Conservation (phyloP, 1,284 basidiomycete species). For the Moesziomyces aphidis region DNA sequence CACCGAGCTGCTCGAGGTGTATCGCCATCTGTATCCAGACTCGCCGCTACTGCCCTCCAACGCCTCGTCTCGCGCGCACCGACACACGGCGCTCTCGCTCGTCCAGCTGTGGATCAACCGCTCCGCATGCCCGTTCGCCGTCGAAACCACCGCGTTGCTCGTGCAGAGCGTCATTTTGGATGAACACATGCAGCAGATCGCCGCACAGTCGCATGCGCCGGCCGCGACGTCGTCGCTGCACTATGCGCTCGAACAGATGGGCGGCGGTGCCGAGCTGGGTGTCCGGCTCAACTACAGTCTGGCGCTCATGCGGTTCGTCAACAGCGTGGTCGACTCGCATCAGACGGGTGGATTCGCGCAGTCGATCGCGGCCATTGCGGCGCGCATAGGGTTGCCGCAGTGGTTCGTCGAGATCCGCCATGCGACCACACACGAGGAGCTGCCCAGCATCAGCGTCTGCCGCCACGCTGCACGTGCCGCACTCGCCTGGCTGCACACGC, state of each 20-base stretch:
- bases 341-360: slow-evolving; percentile 83
- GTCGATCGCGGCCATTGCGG: slow-evolving; percentile 88
- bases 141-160: slow-evolving; percentile 61
- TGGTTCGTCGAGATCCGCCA: slow-evolving; percentile 96
- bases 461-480: slow-evolving; percentile 76
- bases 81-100: slow-evolving; percentile 35
- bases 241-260: slow-evolving; percentile 45
- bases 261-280: slow-evolving; percentile 36
- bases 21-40: slow-evolving; percentile 44
- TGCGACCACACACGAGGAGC: slow-evolving; percentile 93
- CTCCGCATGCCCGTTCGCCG: slow-evolving; percentile 60
- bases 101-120: slow-evolving; percentile 63
- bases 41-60: slow-evolving; percentile 13
- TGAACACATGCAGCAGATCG: slow-evolving; percentile 43
- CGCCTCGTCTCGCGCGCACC: slow-evolving; percentile 9
- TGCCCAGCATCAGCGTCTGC: slow-evolving; percentile 85
- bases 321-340: slow-evolving; percentile 84
- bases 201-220: background rate
- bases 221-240: slow-evolving; percentile 4
- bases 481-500: slow-evolving; percentile 55
- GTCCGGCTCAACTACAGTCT: slow-evolving; percentile 55
- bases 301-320: slow-evolving; percentile 76
- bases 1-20: slow-evolving; percentile 43
- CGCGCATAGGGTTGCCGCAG: slow-evolving; percentile 83
- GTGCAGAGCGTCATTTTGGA: slow-evolving; percentile 56